A percentile compares a stretch with the other conserved stretches of the same genome.
These are phyloP conservation scores for Aspergillaceae sp. DNA, from an alignment of 2,329 filamentous ascomycete species.

Conservation along the genomic window DNA sequence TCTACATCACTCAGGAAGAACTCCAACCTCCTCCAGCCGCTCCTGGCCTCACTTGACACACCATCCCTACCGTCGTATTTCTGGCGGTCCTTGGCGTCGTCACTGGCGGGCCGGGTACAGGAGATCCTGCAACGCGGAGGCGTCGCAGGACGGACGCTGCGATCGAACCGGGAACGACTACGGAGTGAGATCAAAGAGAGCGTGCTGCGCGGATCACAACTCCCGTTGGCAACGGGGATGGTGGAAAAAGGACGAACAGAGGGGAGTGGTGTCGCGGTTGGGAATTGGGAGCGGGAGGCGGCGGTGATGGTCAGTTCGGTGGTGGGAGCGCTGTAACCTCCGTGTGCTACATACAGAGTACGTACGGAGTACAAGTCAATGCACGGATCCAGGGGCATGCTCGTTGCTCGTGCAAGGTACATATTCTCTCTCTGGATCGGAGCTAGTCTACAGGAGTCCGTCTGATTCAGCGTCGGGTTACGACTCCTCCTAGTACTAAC, in stretches of 20 bases:
- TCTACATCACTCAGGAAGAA: conserved; percentile 25
- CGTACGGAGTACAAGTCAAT: background rate
- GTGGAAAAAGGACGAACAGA: conserved; percentile 37
- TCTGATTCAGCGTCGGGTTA: no score
- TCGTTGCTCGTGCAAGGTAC: background rate
- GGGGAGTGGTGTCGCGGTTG: conserved; percentile 39
- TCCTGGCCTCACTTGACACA: conserved; percentile 75
- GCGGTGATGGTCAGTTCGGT: conserved; percentile 91
- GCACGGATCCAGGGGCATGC: background rate
- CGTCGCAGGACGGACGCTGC: conserved; percentile 70
- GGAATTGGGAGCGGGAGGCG: conserved; percentile 78
- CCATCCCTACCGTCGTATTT: conserved; percentile 82
- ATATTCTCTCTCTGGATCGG: no score
- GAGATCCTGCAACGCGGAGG: conserved; percentile 79
- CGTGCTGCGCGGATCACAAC: conserved; percentile 66
- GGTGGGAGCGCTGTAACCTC: conserved; percentile 43
- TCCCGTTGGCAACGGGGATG: conserved; percentile 49
- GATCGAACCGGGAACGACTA: conserved; percentile 64
- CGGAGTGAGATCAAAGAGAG: conserved; percentile 72
- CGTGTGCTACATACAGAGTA: background rate
- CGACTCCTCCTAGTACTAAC: no score
- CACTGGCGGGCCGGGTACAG: conserved; percentile 66
- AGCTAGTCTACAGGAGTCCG: no score
- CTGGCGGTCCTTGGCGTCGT: conserved; percentile 80
- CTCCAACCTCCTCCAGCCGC: conserved; percentile 57